Conservation (phyloP, 306 rosid genomes). For the Boehmeria nivea region DNA sequence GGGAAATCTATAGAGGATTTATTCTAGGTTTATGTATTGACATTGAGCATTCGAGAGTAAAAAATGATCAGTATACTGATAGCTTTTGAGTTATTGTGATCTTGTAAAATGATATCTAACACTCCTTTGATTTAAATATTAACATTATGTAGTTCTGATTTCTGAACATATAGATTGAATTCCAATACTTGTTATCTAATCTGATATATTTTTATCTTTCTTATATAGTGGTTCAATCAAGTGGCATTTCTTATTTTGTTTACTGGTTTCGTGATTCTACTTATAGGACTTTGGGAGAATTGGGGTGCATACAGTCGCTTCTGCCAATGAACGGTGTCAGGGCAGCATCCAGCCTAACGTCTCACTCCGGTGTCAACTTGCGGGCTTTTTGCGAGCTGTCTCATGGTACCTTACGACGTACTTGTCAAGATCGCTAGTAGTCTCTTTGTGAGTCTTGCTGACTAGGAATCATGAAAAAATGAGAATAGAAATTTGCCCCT, state of each 20-base stretch:
- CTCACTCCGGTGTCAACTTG: constrained; percentile 48
- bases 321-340: constrained; percentile 42
- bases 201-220: background rate
- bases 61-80: too few species aligned
- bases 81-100: too few species aligned
- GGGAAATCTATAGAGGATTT: too few species aligned
- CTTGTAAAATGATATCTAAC: too few species aligned
- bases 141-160: too few species aligned
- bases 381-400: constrained; percentile 86
- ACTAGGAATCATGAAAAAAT: constrained; percentile 46
- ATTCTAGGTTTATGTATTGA: too few species aligned
- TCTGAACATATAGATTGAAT: too few species aligned
- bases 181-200: too few species aligned
- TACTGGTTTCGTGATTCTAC: background rate
- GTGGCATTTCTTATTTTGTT: background rate
- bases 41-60: too few species aligned
- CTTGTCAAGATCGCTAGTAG: constrained; percentile 99
- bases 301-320: constrained; percentile 72
- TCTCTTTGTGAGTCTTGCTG: constrained; percentile 96
- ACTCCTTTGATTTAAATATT: too few species aligned
- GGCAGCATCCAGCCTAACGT: constrained; percentile 47
- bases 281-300: constrained; percentile 70
- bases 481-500: constrained; percentile 16
- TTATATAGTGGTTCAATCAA: background rate
- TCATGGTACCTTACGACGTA: constrained; percentile 93